Percentiles rank a stretch among this genome's conserved stretches.
phyloP scores from a whole-genome alignment of 345 rosid genomes.

The Ceriops tagal region DNA sequence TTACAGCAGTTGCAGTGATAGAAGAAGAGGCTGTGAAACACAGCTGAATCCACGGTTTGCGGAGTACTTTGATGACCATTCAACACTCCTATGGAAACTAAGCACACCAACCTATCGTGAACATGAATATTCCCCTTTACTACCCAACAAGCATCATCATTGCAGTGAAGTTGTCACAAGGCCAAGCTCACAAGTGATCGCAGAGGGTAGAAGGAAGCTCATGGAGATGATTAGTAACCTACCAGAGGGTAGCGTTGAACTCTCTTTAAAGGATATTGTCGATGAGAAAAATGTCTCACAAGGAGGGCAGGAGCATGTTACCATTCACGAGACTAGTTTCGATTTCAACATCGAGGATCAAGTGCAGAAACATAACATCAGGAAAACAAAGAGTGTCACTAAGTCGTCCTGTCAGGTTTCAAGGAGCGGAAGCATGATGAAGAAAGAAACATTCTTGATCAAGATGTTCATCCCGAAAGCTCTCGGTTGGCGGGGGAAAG shows the following conservation, averaged over 20 bases:
- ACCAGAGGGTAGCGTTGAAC: slow-evolving; percentile 52
- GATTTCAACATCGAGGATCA: slow-evolving; percentile 8
- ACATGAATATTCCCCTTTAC: slow-evolving; percentile 37
- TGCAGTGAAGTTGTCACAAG: slow-evolving; percentile 24
- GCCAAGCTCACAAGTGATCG: slow-evolving; percentile 24
- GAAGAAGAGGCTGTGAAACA: neutral
- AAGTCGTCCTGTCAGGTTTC: slow-evolving; percentile 18
- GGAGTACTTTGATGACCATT: slow-evolving; percentile 4
- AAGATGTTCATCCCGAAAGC: slow-evolving; percentile 42
- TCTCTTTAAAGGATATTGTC: slow-evolving; percentile 55
- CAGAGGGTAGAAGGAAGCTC: slow-evolving; percentile 53
- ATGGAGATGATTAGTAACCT: slow-evolving; percentile 47
- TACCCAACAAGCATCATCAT: slow-evolving; percentile 18
- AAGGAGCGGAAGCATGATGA: slow-evolving; percentile 37
- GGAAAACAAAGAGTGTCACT: slow-evolving; percentile 6
- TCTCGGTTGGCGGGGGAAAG: slow-evolving; percentile 27
- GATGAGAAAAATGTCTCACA: slow-evolving; percentile 21
- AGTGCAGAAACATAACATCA: slow-evolving; percentile 14
- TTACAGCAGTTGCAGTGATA: neutral
- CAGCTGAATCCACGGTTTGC: slow-evolving; percentile 6
- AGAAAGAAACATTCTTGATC: slow-evolving; percentile 41
- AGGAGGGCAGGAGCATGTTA: neutral
- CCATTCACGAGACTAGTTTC: neutral
- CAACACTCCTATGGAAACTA: neutral
- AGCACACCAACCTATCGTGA: neutral